These are phyloP conservation scores for Ophiostoma quercus DNA, from an alignment of 2,329 filamentous ascomycete genomes.

Conservation along the genomic window DNA sequence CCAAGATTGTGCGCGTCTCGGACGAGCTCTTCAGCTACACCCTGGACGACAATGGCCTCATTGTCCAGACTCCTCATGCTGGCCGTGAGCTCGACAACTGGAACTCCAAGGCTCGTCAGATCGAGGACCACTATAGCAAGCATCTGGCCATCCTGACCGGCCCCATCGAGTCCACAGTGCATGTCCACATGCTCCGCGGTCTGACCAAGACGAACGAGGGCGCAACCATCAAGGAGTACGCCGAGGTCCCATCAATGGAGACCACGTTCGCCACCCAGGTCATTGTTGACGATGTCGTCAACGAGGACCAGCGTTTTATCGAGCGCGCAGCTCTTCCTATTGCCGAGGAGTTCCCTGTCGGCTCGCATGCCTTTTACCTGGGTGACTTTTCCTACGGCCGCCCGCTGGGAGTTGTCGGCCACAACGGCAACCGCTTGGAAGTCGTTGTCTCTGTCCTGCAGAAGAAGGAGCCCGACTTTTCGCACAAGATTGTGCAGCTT, in stretches of 20 bases:
- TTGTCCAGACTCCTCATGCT: slow-evolving; percentile 65
- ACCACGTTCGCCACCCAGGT: slow-evolving; percentile 87
- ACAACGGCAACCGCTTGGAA: slow-evolving; percentile 66
- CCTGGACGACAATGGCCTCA: slow-evolving; percentile 60
- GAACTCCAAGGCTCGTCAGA: slow-evolving; percentile 73
- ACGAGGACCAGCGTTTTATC: slow-evolving; percentile 87
- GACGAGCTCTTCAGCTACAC: slow-evolving; percentile 91
- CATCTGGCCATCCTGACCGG: slow-evolving; percentile 83
- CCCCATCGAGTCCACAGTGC: slow-evolving; percentile 78
- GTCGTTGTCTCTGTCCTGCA: slow-evolving; percentile 70
- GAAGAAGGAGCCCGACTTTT: slow-evolving; percentile 74
- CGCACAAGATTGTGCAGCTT: slow-evolving; percentile 63
- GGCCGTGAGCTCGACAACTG: slow-evolving; percentile 75
- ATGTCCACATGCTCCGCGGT: slow-evolving; percentile 91
- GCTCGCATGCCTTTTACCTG: slow-evolving; percentile 82
- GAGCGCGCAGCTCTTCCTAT: slow-evolving; percentile 84
- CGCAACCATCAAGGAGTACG: slow-evolving; percentile 89
- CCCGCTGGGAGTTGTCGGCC: slow-evolving; percentile 74
- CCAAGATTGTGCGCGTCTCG: slow-evolving; percentile 79
- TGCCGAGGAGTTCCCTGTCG: slow-evolving; percentile 82
- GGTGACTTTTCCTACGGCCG: slow-evolving; percentile 90
- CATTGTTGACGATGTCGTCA: slow-evolving; percentile 82
- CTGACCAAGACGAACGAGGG: slow-evolving; percentile 86
- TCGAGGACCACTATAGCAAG: slow-evolving; percentile 86
- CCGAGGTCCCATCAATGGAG: slow-evolving; percentile 75